phyloP scores from a whole-genome alignment of 257 asterid genomes.

The Anisodus acutangulus region DNA sequence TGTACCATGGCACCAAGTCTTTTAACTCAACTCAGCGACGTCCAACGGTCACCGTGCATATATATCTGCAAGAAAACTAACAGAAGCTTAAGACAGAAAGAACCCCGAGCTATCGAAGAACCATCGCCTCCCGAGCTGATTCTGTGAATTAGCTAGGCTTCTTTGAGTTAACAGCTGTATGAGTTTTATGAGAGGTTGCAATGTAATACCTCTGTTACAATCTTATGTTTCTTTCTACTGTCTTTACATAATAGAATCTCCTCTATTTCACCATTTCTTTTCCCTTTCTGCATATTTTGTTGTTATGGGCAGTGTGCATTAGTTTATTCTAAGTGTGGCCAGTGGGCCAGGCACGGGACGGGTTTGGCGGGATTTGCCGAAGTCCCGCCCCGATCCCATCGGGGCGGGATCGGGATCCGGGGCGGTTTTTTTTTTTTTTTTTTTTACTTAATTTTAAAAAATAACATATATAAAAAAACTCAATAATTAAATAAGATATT shows the following conservation, averaged over 20 bases:
- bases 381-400: no score
- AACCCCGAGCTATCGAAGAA: background rate
- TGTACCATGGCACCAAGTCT: background rate
- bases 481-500: no score
- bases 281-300: background rate
- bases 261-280: background rate
- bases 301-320: background rate
- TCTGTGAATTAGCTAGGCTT: conserved; percentile 11
- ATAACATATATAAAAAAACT: no score
- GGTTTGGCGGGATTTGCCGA: no score
- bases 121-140: background rate
- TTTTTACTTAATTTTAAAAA: no score
- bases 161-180: background rate
- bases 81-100: background rate
- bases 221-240: background rate
- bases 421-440: no score
- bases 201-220: background rate
- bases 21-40: conserved; percentile 1
- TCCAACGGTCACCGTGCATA: conserved; percentile 12
- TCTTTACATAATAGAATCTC: background rate
- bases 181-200: background rate
- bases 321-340: background rate
- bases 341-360: no score
- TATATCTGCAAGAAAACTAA: background rate
- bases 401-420: no score